phyloP scores from a whole-genome alignment of 805 yeast genomes.

The Candida xiaguanensis region DNA sequence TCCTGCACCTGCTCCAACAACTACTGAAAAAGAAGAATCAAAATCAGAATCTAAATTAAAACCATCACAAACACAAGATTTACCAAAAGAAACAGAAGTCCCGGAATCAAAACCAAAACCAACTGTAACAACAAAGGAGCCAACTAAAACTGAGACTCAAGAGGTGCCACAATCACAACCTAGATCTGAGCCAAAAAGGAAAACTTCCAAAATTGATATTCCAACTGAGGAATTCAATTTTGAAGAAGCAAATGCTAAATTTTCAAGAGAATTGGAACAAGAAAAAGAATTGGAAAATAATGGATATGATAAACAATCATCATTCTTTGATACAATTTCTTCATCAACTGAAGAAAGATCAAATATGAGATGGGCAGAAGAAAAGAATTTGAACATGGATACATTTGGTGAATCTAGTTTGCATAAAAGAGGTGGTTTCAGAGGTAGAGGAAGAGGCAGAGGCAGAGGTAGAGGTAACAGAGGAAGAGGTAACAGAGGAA shows the following conservation, averaged over 20 bases:
- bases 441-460: conserved; percentile 43
- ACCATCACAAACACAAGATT: conserved; percentile 4
- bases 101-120: conserved; percentile 6
- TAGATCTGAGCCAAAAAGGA: conserved; percentile 10
- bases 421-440: conserved; percentile 43
- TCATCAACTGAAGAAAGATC: conserved; percentile 54
- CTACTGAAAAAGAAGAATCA: conserved; percentile 1
- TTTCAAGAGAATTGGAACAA: conserved; percentile 46
- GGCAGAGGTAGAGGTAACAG: conserved; percentile 18
- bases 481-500: conserved; percentile 11
- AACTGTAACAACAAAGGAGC: conserved; percentile 6
- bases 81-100: background rate
- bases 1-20: conserved; percentile 10
- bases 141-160: conserved; percentile 10
- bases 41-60: conserved; percentile 9
- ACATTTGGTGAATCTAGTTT: conserved; percentile 76
- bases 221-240: conserved; percentile 72
- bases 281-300: conserved; percentile 28
- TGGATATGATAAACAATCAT: conserved; percentile 70
- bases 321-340: conserved; percentile 86
- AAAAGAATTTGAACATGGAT: conserved; percentile 68
- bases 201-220: conserved; percentile 20
- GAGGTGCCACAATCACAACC: conserved; percentile 14
- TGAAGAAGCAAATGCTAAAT: conserved; percentile 67
- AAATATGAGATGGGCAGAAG: conserved; percentile 64